Conservation (phyloP, 2,329 filamentous ascomycete species). For the Diaporthe velutina region DNA sequence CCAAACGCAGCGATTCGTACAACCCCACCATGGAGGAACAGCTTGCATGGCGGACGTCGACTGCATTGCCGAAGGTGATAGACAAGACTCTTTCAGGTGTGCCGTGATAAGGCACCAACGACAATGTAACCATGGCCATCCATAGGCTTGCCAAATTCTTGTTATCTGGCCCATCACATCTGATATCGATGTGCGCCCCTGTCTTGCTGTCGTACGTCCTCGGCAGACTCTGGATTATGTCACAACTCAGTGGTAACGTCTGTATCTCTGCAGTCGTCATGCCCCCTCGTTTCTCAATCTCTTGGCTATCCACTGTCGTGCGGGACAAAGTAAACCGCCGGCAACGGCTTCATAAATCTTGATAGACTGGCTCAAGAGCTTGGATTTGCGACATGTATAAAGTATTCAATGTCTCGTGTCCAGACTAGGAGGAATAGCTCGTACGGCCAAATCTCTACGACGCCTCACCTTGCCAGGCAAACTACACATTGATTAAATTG, state of each 20-base stretch:
- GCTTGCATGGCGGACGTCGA: neutral
- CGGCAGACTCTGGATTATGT: neutral
- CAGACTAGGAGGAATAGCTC: neutral
- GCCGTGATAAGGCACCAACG: slow-evolving; percentile 3
- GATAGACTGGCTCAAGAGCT: neutral
- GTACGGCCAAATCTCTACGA: neutral
- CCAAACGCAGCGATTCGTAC: neutral
- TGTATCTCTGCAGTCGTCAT: neutral
- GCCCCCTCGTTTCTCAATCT: slow-evolving; percentile 5
- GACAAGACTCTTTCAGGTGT: neutral
- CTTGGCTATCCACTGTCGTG: slow-evolving; percentile 3
- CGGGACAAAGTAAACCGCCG: neutral
- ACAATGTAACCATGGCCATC: slow-evolving; percentile 1
- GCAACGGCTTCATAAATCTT: neutral
- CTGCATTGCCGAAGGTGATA: neutral
- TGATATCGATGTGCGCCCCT: neutral
- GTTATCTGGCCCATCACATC: slow-evolving; percentile 2
- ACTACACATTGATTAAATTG: neutral
- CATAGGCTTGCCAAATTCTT: neutral
- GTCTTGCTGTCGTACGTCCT: neutral
- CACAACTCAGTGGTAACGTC: neutral
- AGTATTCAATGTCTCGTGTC: neutral
- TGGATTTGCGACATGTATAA: neutral
- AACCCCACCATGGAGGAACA: no score
- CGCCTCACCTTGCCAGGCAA: neutral